These are phyloP conservation scores for Rhipidocladum racemiflorum DNA, from an alignment of 176 grass and related monocot species.

Conservation along the genomic window DNA sequence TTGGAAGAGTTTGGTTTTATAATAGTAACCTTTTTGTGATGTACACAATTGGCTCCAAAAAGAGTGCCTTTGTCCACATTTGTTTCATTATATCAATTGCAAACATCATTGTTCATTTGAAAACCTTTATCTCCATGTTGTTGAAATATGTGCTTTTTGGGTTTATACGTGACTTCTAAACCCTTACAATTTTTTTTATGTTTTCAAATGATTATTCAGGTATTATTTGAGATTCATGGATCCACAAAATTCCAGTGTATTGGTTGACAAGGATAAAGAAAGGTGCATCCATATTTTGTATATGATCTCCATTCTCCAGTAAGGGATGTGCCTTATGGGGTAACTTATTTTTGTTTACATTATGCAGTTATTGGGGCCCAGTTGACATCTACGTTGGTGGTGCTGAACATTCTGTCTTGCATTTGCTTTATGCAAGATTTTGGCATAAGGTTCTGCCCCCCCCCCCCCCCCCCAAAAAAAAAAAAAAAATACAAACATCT, in stretches of 20 bases:
- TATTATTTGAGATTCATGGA: constrained; percentile 99
- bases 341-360: constrained; percentile 22
- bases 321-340: neutral
- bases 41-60: neutral
- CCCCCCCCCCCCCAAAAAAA: too few relatives aligned
- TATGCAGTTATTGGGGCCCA: constrained; percentile 86
- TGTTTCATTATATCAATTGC: neutral
- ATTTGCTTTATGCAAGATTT: constrained; percentile 99
- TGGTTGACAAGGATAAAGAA: constrained; percentile 95
- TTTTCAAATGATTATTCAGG: constrained; percentile 45
- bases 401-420: constrained; percentile 97
- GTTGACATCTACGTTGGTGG: constrained; percentile 96
- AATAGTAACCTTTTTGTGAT: neutral
- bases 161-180: neutral
- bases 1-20: neutral
- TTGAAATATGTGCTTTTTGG: neutral
- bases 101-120: neutral
- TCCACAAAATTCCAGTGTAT: constrained; percentile 72
- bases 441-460: constrained; percentile 80
- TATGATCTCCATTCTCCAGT: neutral
- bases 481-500: neutral
- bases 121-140: neutral
- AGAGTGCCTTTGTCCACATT: neutral
- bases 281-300: constrained; percentile 50
- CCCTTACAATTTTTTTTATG: neutral